Conservation (phyloP, 192 early-diverging fungal genomes). For the Backusella circina region DNA sequence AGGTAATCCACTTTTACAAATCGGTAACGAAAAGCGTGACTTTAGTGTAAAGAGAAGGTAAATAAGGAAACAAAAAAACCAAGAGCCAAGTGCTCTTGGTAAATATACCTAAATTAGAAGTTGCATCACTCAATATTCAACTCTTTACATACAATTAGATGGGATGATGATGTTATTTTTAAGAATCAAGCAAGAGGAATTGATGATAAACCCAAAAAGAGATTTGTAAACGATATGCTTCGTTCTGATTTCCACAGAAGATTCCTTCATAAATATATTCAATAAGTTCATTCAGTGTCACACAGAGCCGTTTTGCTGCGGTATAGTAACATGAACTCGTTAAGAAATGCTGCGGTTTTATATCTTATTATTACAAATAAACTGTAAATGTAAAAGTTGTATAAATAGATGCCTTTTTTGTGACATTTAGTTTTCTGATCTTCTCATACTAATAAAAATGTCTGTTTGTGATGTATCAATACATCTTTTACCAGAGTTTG, state of each 20-base stretch:
- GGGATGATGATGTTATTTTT: conserved; percentile 99
- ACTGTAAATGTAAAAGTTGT: background rate
- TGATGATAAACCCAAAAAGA: conserved; percentile 85
- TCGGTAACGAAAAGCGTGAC: conserved; percentile 42
- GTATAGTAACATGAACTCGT: background rate
- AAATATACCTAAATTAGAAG: background rate
- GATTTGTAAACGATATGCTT: conserved; percentile 97
- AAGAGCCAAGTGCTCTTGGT: background rate
- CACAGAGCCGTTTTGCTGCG: too few species aligned
- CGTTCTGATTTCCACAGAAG: conserved; percentile 95
- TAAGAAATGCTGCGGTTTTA: background rate
- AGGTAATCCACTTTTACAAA: conserved; percentile 84
- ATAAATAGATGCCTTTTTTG: background rate
- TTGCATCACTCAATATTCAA: background rate
- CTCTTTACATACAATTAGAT: conserved; percentile 41
- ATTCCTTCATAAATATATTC: conserved; percentile 91
- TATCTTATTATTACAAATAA: background rate
- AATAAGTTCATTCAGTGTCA: conserved; percentile 47
- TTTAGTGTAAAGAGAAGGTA: conserved; percentile 84
- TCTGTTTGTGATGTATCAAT: background rate
- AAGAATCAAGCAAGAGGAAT: conserved; percentile 91
- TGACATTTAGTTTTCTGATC: background rate
- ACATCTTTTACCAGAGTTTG: background rate
- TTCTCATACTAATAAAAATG: background rate
- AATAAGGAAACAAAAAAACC: background rate